Conservation (phyloP, 1,284 basidiomycete species). For the Takashimella tepidaria region DNA sequence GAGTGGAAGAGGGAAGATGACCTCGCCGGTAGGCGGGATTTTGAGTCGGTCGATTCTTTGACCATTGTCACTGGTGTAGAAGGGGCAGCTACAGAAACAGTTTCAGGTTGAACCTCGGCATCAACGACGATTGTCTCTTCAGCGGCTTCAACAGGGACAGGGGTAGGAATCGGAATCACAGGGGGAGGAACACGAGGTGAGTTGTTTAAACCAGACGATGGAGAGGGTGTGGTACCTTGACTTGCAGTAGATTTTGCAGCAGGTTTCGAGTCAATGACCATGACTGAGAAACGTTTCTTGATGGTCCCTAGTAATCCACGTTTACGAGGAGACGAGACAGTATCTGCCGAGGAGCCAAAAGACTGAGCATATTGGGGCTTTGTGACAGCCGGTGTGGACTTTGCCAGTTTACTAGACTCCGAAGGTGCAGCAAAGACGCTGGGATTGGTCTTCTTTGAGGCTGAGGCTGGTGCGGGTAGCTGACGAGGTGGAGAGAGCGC, state of each 20-base stretch:
- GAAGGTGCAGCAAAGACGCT: neutral
- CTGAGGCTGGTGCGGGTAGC: neutral
- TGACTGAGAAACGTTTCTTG: neutral
- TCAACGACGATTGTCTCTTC: neutral
- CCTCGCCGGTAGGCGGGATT: neutral
- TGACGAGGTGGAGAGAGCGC: neutral
- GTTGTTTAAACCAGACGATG: neutral
- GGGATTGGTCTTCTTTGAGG: neutral
- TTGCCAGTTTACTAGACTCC: neutral
- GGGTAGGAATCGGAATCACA: neutral
- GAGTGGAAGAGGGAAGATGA: neutral
- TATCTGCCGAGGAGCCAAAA: neutral
- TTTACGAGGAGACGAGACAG: neutral
- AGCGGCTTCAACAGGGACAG: neutral
- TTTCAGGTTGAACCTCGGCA: neutral
- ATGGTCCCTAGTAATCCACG: neutral
- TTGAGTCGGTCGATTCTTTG: neutral
- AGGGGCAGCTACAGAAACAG: neutral
- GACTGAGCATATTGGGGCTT: neutral
- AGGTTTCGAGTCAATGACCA: neutral
- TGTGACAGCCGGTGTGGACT: neutral
- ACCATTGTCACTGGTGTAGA: neutral
- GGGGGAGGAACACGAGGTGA: neutral
- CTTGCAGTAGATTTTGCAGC: neutral
- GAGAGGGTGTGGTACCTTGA: no score